Evolutionary conservation across 139 green algal genomes (phyloP).

Genomic region (Ulvella scutata): DNA sequence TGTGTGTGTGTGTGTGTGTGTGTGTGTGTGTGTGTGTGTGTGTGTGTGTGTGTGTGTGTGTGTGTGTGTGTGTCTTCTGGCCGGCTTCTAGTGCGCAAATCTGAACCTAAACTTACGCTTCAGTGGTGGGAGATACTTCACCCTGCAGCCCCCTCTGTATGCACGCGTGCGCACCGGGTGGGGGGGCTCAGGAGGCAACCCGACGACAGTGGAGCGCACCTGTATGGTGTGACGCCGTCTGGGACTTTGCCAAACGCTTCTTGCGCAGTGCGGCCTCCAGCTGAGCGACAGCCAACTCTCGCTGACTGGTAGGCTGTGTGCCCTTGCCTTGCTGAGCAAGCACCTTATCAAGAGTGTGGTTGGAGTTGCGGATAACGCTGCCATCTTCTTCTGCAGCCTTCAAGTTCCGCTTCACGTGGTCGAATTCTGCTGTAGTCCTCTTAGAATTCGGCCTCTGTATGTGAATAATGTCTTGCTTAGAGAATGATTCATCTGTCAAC

Average conservation of each 20-base stretch:
- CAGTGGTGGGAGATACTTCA: too few relatives aligned
- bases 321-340: not conserved
- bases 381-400: not conserved
- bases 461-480: constrained; percentile 79
- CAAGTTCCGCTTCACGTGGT: constrained; percentile 64
- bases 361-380: not conserved
- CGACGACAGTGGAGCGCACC: not conserved
- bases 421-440: constrained; percentile 44
- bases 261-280: not conserved
- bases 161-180: too few relatives aligned
- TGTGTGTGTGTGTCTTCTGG: too few relatives aligned
- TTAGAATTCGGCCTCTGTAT: constrained; percentile 24
- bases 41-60: too few relatives aligned
- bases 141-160: too few relatives aligned
- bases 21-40: too few relatives aligned
- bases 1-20: too few relatives aligned
- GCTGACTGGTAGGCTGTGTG: not conserved
- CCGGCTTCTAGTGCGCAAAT: too few relatives aligned
- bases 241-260: not conserved
- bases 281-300: not conserved
- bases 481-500: constrained; percentile 77
- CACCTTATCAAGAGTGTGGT: not conserved
- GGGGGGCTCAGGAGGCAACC: too few relatives aligned
- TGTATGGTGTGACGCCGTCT: not conserved
- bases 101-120: too few relatives aligned